phyloP scores from a whole-genome alignment of 2,329 filamentous ascomycete genomes.

The Ascochyta rabiei region DNA sequence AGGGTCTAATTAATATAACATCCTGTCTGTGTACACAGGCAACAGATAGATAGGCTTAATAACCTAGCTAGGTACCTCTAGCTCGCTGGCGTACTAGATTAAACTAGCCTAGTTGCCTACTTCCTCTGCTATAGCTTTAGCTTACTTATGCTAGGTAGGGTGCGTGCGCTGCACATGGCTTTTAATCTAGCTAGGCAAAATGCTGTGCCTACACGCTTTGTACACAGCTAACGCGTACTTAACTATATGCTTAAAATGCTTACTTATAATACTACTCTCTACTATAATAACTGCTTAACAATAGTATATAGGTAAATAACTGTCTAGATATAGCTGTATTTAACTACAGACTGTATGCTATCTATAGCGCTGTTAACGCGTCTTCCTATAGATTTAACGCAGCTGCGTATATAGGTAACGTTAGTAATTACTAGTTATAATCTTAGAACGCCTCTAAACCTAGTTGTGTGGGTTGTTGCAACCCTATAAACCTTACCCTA shows the following conservation, averaged over 20 bases:
- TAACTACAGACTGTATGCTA: background rate
- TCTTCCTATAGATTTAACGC: background rate
- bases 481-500: no score
- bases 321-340: background rate
- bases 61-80: constrained; percentile 1
- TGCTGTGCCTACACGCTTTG: background rate
- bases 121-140: background rate
- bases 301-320: no score
- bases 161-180: background rate
- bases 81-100: constrained; percentile 1
- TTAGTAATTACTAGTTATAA: background rate
- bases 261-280: background rate
- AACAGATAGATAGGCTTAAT: background rate
- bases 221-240: background rate
- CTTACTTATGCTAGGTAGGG: no score
- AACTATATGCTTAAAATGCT: background rate
- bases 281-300: background rate
- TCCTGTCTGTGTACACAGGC: background rate
- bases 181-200: background rate
- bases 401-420: no score
- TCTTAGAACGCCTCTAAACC: no score
- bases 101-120: background rate
- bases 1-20: background rate
- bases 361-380: background rate
- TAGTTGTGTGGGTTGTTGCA: no score